A percentile compares a stretch with the other conserved stretches of the same genome.
Evolutionary conservation across 2,329 filamentous ascomycete genomes (phyloP).

Genomic region (Alternaria incomplexa): DNA sequence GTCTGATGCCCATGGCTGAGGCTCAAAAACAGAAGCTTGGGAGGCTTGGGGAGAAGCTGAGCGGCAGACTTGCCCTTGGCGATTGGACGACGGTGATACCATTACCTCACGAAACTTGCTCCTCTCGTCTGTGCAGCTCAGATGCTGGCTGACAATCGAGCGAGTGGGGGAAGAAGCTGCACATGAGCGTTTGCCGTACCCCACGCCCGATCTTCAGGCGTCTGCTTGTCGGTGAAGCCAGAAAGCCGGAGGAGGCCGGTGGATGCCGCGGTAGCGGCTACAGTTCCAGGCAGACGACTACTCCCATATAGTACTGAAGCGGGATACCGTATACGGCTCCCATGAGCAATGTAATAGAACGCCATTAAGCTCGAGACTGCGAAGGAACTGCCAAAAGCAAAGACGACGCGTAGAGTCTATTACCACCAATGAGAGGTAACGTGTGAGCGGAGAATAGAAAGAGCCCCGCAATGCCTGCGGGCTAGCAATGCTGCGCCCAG

Average conservation of each 20-base stretch:
- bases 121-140: constrained; percentile 22
- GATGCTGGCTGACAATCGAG: constrained; percentile 22
- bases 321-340: background rate
- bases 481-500: constrained; percentile 1
- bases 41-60: constrained; percentile 7
- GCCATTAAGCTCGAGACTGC: background rate
- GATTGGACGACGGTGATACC: constrained; percentile 35
- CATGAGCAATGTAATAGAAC: background rate
- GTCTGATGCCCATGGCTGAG: constrained; percentile 30
- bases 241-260: constrained; percentile 4
- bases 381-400: constrained; percentile 22
- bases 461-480: constrained; percentile 10
- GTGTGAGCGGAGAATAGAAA: constrained; percentile 2
- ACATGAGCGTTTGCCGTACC: constrained; percentile 15
- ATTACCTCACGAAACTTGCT: constrained; percentile 37
- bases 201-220: constrained; percentile 4
- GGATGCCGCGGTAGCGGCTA: background rate
- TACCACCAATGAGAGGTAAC: constrained; percentile 6
- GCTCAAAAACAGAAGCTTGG: constrained; percentile 19
- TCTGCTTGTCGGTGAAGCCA: constrained; percentile 15
- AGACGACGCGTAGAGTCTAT: constrained; percentile 2
- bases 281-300: background rate
- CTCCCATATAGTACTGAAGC: background rate
- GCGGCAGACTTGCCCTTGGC: constrained; percentile 1
- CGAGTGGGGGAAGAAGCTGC: constrained; percentile 22